phyloP scores from a whole-genome alignment of 495 filamentous ascomycete genomes.

The Penicillium coffeae region DNA sequence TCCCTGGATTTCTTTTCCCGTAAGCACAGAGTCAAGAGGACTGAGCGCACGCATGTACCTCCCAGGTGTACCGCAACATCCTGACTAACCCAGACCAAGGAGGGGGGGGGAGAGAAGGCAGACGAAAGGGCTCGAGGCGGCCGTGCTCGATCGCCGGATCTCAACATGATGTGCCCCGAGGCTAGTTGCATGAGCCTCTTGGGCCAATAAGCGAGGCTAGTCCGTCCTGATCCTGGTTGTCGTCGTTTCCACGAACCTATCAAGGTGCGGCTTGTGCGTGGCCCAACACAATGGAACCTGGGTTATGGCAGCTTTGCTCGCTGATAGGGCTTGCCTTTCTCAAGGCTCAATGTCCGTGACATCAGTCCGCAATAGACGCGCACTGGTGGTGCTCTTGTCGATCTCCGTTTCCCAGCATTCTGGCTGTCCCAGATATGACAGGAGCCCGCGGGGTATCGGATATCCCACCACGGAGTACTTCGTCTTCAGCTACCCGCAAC shows the following conservation, averaged over 20 bases:
- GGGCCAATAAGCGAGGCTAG: conserved; percentile 15
- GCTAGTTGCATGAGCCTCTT: conserved; percentile 18
- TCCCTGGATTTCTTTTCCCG: not conserved
- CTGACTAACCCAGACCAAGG: not conserved
- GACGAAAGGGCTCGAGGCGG: conserved; percentile 1
- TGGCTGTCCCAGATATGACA: conserved; percentile 6
- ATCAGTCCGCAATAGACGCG: not conserved
- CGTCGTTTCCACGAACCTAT: conserved; percentile 16
- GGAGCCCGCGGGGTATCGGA: conserved; percentile 3
- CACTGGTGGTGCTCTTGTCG: conserved; percentile 8
- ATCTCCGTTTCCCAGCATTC: conserved; percentile 9
- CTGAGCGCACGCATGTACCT: not conserved
- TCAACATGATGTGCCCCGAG: conserved; percentile 19
- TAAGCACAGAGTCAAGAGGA: not conserved
- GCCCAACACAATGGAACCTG: conserved; percentile 29
- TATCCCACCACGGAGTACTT: not conserved
- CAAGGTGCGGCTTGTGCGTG: conserved; percentile 22
- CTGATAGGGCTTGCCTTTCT: conserved; percentile 11
- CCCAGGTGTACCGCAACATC: not conserved
- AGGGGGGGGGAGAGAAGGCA: not conserved
- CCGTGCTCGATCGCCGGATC: conserved; percentile 25
- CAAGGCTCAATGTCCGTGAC: not conserved
- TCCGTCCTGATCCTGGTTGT: not conserved
- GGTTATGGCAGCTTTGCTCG: conserved; percentile 17
- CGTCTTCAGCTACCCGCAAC: conserved; percentile 3